Evolutionary conservation across 2,329 filamentous ascomycete genomes (phyloP), one percentile per base, ranked within the genome.

Genomic region (Fusarium redolens): DNA sequence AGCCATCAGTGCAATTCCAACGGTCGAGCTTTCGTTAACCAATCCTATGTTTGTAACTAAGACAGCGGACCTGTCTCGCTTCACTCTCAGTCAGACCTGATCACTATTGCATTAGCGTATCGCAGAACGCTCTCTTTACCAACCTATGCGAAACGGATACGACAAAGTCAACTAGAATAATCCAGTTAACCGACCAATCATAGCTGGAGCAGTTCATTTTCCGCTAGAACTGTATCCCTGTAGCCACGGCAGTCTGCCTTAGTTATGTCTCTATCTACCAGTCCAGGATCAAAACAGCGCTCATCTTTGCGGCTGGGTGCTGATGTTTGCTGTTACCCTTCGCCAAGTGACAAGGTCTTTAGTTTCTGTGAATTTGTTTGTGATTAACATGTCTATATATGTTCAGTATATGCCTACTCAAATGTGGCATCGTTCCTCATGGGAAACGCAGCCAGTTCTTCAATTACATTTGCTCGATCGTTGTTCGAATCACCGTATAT

Each of bases 351-450:
- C 7, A 14, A 38, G 7, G 9, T 33, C 14, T 30, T 12, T 4
- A 5, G 8, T 10, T n/a, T 10, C 7, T 22, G n/a, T 31, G 14
- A 10, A 11, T 18, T 18, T 44, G 17, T 0, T 40, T 17, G 5
- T 41, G 10, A 12, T 58, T 10, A 22, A 4, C 7, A 7, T 20
- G 18, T 33, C 3, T 35, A 28, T 43, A 56, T 64, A 65, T 37
- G 9, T 3, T 9, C 8, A 20, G 20, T 0, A 7, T 25, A 3
- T 20, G 4, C 33, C 17, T 33, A 2, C 18, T 40, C 22, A 6
- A 5, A 5, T 11, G 9, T 28, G 1, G 35, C 12, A 22, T 17
- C 5, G 1, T 30, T 13, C 13, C 0, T 6, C 2, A 64, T 13
- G 5, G 8, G 33, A 8, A 38, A 28, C 22, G 13, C 22, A n/a